Conservation (phyloP, 2,329 filamentous ascomycete species). For the Xylaria sp. region DNA sequence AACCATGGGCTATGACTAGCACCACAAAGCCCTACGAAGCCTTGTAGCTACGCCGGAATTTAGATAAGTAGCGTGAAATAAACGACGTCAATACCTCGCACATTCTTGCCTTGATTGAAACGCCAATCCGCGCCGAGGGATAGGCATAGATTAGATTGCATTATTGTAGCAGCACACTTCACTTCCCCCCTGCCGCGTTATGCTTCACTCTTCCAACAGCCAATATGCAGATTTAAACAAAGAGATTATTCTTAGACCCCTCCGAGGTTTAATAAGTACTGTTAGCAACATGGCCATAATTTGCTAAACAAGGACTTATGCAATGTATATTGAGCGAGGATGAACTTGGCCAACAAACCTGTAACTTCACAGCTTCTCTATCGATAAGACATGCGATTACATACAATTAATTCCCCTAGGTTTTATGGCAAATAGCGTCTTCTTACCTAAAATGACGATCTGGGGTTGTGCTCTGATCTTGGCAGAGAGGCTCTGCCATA, state of each 20-base stretch:
- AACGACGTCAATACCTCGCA: slow-evolving; percentile 36
- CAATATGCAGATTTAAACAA: slow-evolving; percentile 12
- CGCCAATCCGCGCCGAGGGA: slow-evolving; percentile 11
- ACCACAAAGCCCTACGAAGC: slow-evolving; percentile 16
- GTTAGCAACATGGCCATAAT: neutral
- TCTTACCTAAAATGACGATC: slow-evolving; percentile 21
- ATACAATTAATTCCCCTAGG: neutral
- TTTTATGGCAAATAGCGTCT: neutral
- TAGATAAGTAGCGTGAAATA: slow-evolving; percentile 8
- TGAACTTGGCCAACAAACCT: neutral
- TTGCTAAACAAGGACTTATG: neutral
- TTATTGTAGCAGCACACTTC: slow-evolving; percentile 1
- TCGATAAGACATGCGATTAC: slow-evolving; percentile 2
- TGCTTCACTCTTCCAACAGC: slow-evolving; percentile 13
- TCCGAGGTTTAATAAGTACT: neutral
- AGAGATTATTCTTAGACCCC: neutral
- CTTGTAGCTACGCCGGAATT: slow-evolving; percentile 2
- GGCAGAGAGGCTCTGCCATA: slow-evolving; percentile 40
- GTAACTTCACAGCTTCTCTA: neutral
- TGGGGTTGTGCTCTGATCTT: slow-evolving; percentile 29
- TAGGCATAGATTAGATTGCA: slow-evolving; percentile 18
- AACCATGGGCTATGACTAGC: slow-evolving; percentile 20
- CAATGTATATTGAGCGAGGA: neutral
- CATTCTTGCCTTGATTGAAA: slow-evolving; percentile 33
- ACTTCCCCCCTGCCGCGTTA: slow-evolving; percentile 29